Conservation (phyloP, 139 green algal species). For the Chlamydomonas sphaeroides region DNA sequence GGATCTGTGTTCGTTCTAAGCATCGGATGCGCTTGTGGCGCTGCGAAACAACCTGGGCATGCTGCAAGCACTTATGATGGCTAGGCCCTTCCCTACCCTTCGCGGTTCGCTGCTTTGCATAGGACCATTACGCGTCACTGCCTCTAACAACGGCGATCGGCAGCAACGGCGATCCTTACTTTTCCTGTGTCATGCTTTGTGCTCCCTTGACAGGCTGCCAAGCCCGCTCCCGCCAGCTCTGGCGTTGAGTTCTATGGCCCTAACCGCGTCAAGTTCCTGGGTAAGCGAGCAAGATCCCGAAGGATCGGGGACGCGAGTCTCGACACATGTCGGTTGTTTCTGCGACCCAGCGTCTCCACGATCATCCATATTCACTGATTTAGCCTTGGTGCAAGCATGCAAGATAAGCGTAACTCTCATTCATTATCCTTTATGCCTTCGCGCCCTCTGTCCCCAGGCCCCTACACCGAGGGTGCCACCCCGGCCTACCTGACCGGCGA, state of each 20-base stretch:
- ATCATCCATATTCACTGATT: neutral
- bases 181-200: neutral
- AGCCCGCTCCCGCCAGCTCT: slow-evolving; percentile 17
- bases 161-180: no score
- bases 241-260: slow-evolving; percentile 39
- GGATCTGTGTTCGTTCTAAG: no score
- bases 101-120: no score
- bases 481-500: slow-evolving; percentile 83
- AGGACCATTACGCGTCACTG: no score
- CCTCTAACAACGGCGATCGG: no score
- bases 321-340: neutral
- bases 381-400: neutral
- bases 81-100: no score
- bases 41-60: no score
- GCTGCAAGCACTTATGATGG: no score
- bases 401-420: no score
- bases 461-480: slow-evolving; percentile 36
- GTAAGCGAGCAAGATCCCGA: neutral
- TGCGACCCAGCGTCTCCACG: neutral
- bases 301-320: no score
- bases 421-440: neutral
- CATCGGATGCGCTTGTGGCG: no score
- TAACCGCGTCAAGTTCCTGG: slow-evolving; percentile 39
- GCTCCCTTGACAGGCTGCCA: slow-evolving; percentile 13
- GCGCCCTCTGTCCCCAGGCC: neutral